A percentile compares a stretch with the other conserved stretches of the same genome.
Conservation (phyloP, 2,329 filamentous ascomycete genomes). For the Trichoderma sp. region DNA sequence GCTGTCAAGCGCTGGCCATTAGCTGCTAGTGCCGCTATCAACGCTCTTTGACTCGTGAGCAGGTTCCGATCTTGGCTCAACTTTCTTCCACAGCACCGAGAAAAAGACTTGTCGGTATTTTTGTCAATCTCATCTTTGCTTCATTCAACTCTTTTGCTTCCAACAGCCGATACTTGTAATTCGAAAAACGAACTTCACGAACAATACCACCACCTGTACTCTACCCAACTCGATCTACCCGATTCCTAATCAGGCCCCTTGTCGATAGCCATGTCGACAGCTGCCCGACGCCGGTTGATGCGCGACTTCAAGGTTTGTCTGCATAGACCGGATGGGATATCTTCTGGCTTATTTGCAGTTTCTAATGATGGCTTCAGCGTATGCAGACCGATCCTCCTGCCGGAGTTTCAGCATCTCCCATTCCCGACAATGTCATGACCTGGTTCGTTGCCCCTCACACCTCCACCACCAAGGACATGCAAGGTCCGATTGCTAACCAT, state of each 20-base stretch:
- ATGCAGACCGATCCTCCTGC: constrained; percentile 99
- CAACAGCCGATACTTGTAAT: neutral
- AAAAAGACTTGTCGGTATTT: neutral
- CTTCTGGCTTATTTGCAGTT: neutral
- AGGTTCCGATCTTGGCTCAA: constrained; percentile 1
- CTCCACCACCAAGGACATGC: neutral
- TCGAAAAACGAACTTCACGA: too few species aligned
- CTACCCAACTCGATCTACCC: neutral
- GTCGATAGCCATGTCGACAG: constrained; percentile 66
- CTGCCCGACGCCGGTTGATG: constrained; percentile 94
- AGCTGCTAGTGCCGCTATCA: constrained; percentile 10
- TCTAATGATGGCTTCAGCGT: constrained; percentile 55
- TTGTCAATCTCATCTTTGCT: neutral
- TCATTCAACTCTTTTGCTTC: neutral
- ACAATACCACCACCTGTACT: neutral
- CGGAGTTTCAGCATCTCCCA: constrained; percentile 91
- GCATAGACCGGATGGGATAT: neutral
- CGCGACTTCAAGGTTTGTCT: constrained; percentile 91
- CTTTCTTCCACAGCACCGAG: neutral
- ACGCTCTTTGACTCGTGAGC: constrained; percentile 12
- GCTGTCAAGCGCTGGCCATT: neutral
- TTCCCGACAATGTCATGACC: constrained; percentile 96
- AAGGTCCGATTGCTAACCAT: neutral
- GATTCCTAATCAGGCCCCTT: neutral
- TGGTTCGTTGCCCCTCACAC: constrained; percentile 57